Conservation (phyloP, 768 basidiomycete genomes). For the Boletus sensibilis region DNA sequence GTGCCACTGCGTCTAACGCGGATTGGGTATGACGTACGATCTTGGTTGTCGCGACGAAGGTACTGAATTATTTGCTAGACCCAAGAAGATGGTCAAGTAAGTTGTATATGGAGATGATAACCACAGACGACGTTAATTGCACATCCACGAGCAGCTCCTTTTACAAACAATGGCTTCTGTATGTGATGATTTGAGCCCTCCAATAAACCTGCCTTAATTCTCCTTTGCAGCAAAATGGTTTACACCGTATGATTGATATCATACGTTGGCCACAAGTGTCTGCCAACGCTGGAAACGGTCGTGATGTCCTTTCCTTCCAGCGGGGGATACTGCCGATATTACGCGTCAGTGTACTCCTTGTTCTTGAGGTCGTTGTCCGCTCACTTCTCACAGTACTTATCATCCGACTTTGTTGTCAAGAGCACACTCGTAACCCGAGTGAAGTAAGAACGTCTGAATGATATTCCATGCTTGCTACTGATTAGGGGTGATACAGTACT, state of each 20-base stretch:
- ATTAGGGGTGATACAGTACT: constrained; percentile 30
- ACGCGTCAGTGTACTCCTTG: constrained; percentile 34
- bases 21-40: constrained; percentile 40
- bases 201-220: neutral
- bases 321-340: constrained; percentile 53
- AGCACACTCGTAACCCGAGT: constrained; percentile 49
- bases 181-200: neutral
- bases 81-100: constrained; percentile 52
- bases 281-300: constrained; percentile 34
- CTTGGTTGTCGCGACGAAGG: neutral
- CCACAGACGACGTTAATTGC: constrained; percentile 3
- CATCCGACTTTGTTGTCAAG: constrained; percentile 58
- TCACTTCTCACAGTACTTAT: constrained; percentile 45
- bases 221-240: constrained; percentile 44
- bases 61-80: constrained; percentile 31
- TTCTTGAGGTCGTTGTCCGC: neutral
- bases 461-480: constrained; percentile 1
- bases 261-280: constrained; percentile 47
- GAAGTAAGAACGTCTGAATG: constrained; percentile 40
- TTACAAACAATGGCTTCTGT: constrained; percentile 40
- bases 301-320: constrained; percentile 53
- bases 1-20: constrained; percentile 38
- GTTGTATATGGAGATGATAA: constrained; percentile 8
- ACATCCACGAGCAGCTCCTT: constrained; percentile 34
- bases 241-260: constrained; percentile 50